Conservation (phyloP, 1,139 yeast genomes). For the Suhomyces terraborum region DNA sequence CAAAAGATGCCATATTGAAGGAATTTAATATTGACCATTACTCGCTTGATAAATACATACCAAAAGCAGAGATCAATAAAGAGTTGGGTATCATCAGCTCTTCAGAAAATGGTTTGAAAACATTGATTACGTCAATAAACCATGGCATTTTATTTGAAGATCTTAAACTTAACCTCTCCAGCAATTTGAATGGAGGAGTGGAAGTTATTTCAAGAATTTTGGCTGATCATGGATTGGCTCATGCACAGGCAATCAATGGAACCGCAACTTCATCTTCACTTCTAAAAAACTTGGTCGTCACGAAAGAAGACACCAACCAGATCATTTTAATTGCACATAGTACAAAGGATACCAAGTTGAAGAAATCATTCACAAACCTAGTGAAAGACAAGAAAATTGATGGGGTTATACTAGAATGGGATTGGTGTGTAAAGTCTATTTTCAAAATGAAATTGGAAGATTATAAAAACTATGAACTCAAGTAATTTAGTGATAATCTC, state of each 20-base stretch:
- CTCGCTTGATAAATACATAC: conserved; percentile 37
- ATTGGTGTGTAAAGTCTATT: conserved; percentile 64
- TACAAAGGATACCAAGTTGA: conserved; percentile 47
- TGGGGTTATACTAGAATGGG: conserved; percentile 57
- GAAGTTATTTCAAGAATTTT: conserved; percentile 63
- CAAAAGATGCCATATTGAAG: conserved; percentile 24
- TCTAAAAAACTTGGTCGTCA: conserved; percentile 11
- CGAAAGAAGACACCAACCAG: conserved; percentile 20
- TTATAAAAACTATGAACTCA: conserved; percentile 27
- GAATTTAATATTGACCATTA: conserved; percentile 35
- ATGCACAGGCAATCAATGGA: conserved; percentile 35
- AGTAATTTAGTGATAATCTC: too few species aligned
- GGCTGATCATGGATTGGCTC: conserved; percentile 60
- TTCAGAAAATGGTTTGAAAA: conserved; percentile 23
- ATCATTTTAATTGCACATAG: conserved; percentile 40
- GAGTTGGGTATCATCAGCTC: conserved; percentile 33
- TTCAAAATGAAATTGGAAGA: conserved; percentile 47
- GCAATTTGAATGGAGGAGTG: conserved; percentile 68
- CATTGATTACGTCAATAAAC: conserved; percentile 26
- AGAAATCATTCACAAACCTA: conserved; percentile 39
- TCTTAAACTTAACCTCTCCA: conserved; percentile 55
- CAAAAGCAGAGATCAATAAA: conserved; percentile 30
- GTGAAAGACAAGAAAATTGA: conserved; percentile 23
- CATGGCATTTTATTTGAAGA: conserved; percentile 48
- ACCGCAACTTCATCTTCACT: conserved; percentile 12